Percentiles rank a stretch among this genome's conserved stretches.
Conservation (phyloP, 495 filamentous ascomycete species). For the Stereocaulon alpinum region DNA sequence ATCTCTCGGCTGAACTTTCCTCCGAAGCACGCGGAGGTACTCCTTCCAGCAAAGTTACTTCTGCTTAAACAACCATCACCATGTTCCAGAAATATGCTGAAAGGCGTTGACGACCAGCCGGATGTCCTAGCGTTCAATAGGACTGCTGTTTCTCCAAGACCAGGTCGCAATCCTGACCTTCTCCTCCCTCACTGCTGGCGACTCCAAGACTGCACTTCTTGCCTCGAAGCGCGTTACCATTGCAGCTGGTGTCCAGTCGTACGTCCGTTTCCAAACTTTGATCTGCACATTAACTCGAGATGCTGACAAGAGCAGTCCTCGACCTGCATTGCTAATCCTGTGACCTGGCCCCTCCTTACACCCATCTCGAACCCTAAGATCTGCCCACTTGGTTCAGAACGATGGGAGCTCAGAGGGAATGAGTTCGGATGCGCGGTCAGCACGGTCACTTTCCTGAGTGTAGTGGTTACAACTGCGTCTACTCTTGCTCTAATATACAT, state of each 20-base stretch:
- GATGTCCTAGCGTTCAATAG: background rate
- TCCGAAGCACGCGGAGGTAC: background rate
- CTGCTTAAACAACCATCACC: background rate
- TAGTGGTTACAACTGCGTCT: conserved; percentile 29
- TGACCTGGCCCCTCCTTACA: conserved; percentile 33
- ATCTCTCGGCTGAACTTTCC: conserved; percentile 1
- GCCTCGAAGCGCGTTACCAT: conserved; percentile 29
- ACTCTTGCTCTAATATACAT: conserved; percentile 28
- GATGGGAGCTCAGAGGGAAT: conserved; percentile 41
- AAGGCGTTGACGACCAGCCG: background rate
- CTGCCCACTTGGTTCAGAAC: conserved; percentile 41
- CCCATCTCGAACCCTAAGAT: conserved; percentile 35
- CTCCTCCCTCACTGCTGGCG: conserved; percentile 37
- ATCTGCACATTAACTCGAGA: background rate
- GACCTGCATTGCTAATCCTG: conserved; percentile 40
- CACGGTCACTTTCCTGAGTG: conserved; percentile 38
- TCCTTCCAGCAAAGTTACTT: background rate
- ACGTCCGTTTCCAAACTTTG: conserved; percentile 20
- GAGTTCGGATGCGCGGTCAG: conserved; percentile 43
- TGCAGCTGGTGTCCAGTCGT: conserved; percentile 51
- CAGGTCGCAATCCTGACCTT: conserved; percentile 21
- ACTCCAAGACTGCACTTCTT: conserved; percentile 36
- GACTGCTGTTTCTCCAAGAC: background rate
- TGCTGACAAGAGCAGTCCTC: conserved; percentile 31
- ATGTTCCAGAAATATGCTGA: background rate